phyloP scores from a whole-genome alignment of 345 rosid species.

The Toxicodendron radicans region DNA sequence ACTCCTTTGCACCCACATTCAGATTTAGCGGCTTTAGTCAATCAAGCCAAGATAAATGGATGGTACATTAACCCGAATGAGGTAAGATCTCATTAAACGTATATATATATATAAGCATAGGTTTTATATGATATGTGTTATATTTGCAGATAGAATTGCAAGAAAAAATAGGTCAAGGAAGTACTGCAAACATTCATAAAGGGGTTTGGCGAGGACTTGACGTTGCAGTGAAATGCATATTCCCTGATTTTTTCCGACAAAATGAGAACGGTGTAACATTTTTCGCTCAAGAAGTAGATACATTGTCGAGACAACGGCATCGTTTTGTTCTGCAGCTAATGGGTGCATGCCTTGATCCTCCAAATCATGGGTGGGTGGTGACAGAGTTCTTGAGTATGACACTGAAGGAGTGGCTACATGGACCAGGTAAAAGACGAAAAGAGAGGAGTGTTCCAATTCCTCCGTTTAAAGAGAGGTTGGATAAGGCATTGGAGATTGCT shows the following conservation, averaged over 20 bases:
- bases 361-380: conserved; percentile 52
- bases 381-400: conserved; percentile 47
- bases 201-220: conserved; percentile 59
- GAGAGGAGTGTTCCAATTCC: conserved; percentile 44
- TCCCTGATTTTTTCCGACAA: conserved; percentile 37
- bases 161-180: conserved; percentile 52
- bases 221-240: conserved; percentile 62
- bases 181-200: conserved; percentile 49
- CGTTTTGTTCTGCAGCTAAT: conserved; percentile 48
- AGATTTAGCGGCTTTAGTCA: conserved; percentile 20
- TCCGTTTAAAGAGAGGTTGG: conserved; percentile 39
- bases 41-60: conserved; percentile 50
- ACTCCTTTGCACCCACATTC: conserved; percentile 17
- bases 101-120: too few species aligned
- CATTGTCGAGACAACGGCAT: conserved; percentile 55
- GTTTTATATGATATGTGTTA: neutral
- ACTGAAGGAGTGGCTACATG: conserved; percentile 63
- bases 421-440: conserved; percentile 29
- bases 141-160: conserved; percentile 37
- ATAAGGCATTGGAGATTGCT: conserved; percentile 52
- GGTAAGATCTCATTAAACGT: conserved; percentile 24
- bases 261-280: conserved; percentile 37
- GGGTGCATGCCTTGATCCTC: conserved; percentile 63
- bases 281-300: conserved; percentile 56
- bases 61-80: conserved; percentile 54